Evolutionary conservation across 352 stramenopile genomes (phyloP), one percentile per base, ranked within the genome.

Genomic region (Hyaloperonospora brassicae): DNA sequence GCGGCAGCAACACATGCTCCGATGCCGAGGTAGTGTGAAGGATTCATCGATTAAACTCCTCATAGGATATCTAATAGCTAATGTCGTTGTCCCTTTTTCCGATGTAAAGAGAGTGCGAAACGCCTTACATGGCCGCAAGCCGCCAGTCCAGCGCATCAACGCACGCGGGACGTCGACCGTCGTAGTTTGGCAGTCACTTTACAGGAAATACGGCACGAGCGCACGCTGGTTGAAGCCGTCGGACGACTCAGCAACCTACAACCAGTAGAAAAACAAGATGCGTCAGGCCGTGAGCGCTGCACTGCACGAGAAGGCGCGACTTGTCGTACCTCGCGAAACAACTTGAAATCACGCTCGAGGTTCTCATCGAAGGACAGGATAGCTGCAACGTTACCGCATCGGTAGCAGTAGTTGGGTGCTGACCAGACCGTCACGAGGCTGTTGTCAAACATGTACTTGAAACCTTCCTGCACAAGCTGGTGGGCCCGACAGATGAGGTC

Each of bases 371-470:
- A 89, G 43, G 76, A 68, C 47, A 93, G 53, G 57, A 93, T 93
- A 7, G 83, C 83, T 35, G 83, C 83, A 35, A 93, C 73, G 60
- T 93, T 93, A 40, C 82, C 82, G 59, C 80, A 89, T 44, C 82
- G 79, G 70, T 93, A 93, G 66, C 84, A 95, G 58, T 91, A 91
- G 61, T 90, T 94, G 36, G 75, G 78, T 35, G 78, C 79, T 10
- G 79, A 91, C 80, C 79, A 89, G 40, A 90, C 83, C 10, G 83
- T 93, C 44, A 93, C 79, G 41, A 90, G 74, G 54, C 73, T 87
- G 61, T 87, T 79, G 45, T 93, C 80, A 55, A 96, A 96, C 81
- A 94, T 93, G 66, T 93, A 94, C 69, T 93, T 92, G 76, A 91
- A 95, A n/a, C 85, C 86, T 70, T 93, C 86, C 63, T 93, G 84